A percentile compares a stretch with the other conserved stretches of the same genome.
phyloP scores from a whole-genome alignment of 2,329 filamentous ascomycete genomes.

The Pseudofabraea citricarpa region DNA sequence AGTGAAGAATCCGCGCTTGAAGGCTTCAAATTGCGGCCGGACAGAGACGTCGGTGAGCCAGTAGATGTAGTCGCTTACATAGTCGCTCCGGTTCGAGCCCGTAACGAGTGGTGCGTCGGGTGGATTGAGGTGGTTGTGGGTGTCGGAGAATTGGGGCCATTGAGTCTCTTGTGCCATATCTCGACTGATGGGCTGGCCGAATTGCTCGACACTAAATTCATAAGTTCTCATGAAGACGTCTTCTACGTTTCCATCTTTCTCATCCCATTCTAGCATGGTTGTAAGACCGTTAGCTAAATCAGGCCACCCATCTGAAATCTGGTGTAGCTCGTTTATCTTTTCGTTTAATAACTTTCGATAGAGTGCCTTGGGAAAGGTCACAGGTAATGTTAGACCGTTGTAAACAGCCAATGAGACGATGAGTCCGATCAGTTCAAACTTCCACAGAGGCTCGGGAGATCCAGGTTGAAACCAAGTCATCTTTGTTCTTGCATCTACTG shows the following conservation, averaged over 20 bases:
- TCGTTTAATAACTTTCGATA: constrained; percentile 75
- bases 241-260: constrained; percentile 67
- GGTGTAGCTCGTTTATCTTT: constrained; percentile 63
- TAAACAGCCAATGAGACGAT: constrained; percentile 87
- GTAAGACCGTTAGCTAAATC: constrained; percentile 71
- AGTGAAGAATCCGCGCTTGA: constrained; percentile 72
- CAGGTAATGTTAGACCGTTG: constrained; percentile 85
- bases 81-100: constrained; percentile 70
- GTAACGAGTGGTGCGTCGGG: constrained; percentile 67
- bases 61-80: constrained; percentile 77
- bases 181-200: constrained; percentile 52
- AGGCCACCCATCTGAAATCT: constrained; percentile 86
- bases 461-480: constrained; percentile 87
- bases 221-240: constrained; percentile 83
- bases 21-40: constrained; percentile 71
- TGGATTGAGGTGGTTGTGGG: constrained; percentile 31
- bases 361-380: constrained; percentile 81
- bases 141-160: constrained; percentile 50
- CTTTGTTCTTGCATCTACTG: constrained; percentile 67
- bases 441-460: constrained; percentile 78
- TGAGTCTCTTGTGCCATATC: constrained; percentile 40
- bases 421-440: constrained; percentile 83
- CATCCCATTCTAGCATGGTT: constrained; percentile 70
- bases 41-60: constrained; percentile 80
- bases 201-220: constrained; percentile 67